Conservation (phyloP, 2,329 filamentous ascomycete species). For the Cercospora sojina region DNA sequence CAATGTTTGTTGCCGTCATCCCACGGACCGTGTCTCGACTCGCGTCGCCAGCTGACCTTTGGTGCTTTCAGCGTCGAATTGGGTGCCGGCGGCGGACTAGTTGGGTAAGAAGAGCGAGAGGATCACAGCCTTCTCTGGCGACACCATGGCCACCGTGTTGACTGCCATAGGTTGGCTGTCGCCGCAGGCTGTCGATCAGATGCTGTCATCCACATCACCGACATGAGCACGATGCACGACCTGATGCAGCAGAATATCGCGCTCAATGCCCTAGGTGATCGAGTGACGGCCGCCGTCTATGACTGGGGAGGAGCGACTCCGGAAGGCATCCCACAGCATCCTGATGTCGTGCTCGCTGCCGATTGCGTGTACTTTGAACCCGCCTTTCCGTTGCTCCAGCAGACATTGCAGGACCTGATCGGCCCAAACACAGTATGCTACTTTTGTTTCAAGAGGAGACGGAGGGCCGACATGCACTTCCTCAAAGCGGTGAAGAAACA, state of each 20-base stretch:
- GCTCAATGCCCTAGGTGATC: slow-evolving; percentile 69
- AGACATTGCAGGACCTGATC: slow-evolving; percentile 73
- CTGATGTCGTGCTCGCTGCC: slow-evolving; percentile 80
- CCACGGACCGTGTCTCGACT: slow-evolving; percentile 2
- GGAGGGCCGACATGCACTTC: slow-evolving; percentile 63
- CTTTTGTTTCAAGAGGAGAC: slow-evolving; percentile 94
- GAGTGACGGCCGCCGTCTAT: slow-evolving; percentile 67
- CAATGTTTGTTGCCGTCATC: slow-evolving; percentile 61
- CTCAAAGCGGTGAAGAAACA: slow-evolving; percentile 52
- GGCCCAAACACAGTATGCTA: slow-evolving; percentile 65
- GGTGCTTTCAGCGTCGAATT: slow-evolving; percentile 71
- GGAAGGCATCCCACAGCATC: slow-evolving; percentile 54
- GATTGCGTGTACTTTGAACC: slow-evolving; percentile 98
- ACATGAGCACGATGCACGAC: slow-evolving; percentile 79
- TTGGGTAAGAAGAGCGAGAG: slow-evolving; percentile 51
- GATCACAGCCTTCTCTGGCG: neutral
- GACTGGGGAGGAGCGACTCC: slow-evolving; percentile 66
- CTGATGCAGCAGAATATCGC: slow-evolving; percentile 84
- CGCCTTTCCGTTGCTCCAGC: slow-evolving; percentile 81
- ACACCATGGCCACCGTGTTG: slow-evolving; percentile 10
- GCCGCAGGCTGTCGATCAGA: slow-evolving; percentile 57
- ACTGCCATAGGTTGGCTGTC: slow-evolving; percentile 52
- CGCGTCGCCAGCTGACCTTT: slow-evolving; percentile 20
- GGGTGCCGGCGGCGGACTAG: slow-evolving; percentile 86
- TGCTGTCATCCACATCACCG: slow-evolving; percentile 72